A percentile compares a stretch with the other conserved stretches of the same genome.
Conservation (phyloP, 31 red algal genomes). For the Bonnemaisonia californica region DNA sequence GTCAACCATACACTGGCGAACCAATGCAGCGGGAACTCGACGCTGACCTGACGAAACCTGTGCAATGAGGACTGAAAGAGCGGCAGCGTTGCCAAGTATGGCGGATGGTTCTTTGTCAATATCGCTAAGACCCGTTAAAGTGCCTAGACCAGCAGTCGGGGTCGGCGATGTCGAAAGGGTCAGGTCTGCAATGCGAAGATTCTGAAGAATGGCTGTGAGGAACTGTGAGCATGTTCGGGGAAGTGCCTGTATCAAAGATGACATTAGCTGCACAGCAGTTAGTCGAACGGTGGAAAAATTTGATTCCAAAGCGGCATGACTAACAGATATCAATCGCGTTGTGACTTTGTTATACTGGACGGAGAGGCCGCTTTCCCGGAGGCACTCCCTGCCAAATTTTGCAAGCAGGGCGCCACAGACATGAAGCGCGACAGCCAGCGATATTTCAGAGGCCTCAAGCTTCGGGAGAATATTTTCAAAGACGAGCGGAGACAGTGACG, state of each 20-base stretch:
- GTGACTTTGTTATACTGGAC: slow-evolving; percentile 41
- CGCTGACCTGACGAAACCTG: slow-evolving; percentile 37
- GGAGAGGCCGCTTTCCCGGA: slow-evolving; percentile 64
- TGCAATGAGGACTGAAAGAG: slow-evolving; percentile 54
- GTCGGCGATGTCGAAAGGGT: slow-evolving; percentile 39
- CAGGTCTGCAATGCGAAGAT: slow-evolving; percentile 72
- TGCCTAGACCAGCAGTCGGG: background rate
- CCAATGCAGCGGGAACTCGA: slow-evolving; percentile 52
- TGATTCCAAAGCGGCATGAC: slow-evolving; percentile 53
- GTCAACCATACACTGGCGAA: slow-evolving; percentile 53
- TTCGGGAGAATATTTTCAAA: slow-evolving; percentile 56
- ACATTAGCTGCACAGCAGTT: slow-evolving; percentile 35
- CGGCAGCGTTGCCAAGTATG: slow-evolving; percentile 65
- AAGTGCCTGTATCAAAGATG: slow-evolving; percentile 37
- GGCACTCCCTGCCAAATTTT: slow-evolving; percentile 49
- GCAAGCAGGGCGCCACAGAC: slow-evolving; percentile 45
- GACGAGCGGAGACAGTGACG: slow-evolving; percentile 51
- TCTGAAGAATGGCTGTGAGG: slow-evolving; percentile 63
- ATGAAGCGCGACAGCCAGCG: slow-evolving; percentile 47
- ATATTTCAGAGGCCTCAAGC: slow-evolving; percentile 28
- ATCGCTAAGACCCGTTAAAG: slow-evolving; percentile 10
- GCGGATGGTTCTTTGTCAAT: slow-evolving; percentile 47
- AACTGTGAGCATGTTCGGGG: slow-evolving; percentile 61
- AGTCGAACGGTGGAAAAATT: slow-evolving; percentile 34
- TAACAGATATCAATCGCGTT: slow-evolving; percentile 25